Evolutionary conservation across 1,284 basidiomycete genomes (phyloP), one percentile per base, ranked within the genome.

Genomic region (Ganoderma lingzhi): DNA sequence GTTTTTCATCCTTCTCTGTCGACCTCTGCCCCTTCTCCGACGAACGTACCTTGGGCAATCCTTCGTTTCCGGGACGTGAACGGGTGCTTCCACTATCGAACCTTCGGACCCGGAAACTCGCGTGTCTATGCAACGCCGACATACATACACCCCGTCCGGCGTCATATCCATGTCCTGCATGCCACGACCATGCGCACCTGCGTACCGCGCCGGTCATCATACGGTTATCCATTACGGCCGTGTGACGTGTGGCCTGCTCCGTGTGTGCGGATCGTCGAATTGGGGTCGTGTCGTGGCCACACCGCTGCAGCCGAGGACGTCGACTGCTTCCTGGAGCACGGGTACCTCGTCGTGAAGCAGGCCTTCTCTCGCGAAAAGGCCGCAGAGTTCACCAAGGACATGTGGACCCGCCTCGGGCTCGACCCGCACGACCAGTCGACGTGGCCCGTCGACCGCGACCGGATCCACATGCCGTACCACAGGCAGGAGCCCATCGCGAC

Each of bases 391-490:
- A 86, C 84, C 15, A 79, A 83, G 65, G 82, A 83, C 53, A 77
- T 90, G 59, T 88, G 86, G 87, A 72, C 83, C 58, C 84, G 88
- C 15, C 80, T 90, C 44, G 86, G 83, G 28, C 76, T 88, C 71
- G 84, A 88, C 74, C 85, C 85, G 4, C 76, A 82, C 61, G 85
- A 89, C 76, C 86, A 84, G 75, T 80, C 84, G 15, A 87, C 86
- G 39, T 90, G 88, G 87, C 59, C 59, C 12, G 59, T 42, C 39
- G 79, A 81, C 67, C 79, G 79, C 56, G 88, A 89, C 71, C 81
- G 85, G n/a, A 83, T 85, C 35, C 86, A 89, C 74, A 87, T 89
- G 86, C 88, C 87, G 9, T 83, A 76, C 73, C 86, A 86, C 73
- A 81, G 75, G 41, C 78, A 83, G 48, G 84, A 85, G 71, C 75